These are phyloP conservation scores for Aspergillus sp. DNA, from an alignment of 2,329 filamentous ascomycete genomes.

Conservation along the genomic window DNA sequence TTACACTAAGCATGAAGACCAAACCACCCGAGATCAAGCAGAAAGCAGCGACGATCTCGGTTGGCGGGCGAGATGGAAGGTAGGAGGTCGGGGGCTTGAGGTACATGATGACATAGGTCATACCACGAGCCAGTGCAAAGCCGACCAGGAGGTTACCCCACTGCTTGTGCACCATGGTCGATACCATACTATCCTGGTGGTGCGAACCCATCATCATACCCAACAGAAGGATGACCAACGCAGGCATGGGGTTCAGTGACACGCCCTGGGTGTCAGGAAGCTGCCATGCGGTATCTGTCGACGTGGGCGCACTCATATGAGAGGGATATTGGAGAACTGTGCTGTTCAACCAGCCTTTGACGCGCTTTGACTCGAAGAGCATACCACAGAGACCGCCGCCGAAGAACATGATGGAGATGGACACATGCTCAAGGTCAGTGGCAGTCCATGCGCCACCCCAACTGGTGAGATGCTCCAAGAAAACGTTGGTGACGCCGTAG, in stretches of 20 bases:
- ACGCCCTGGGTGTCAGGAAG: slow-evolving; percentile 69
- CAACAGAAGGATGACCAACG: slow-evolving; percentile 79
- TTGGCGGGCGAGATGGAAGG: slow-evolving; percentile 80
- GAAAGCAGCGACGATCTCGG: slow-evolving; percentile 84
- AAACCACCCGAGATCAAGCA: slow-evolving; percentile 84
- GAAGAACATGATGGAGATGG: slow-evolving; percentile 91
- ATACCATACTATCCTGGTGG: slow-evolving; percentile 78
- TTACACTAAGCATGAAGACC: slow-evolving; percentile 87
- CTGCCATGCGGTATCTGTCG: slow-evolving; percentile 55
- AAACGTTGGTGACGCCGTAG: slow-evolving; percentile 88
- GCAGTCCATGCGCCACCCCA: slow-evolving; percentile 72
- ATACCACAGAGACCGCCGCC: slow-evolving; percentile 87
- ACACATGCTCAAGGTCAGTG: slow-evolving; percentile 85
- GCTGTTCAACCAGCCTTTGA: slow-evolving; percentile 61
- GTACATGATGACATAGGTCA: slow-evolving; percentile 80
- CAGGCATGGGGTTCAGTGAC: slow-evolving; percentile 86
- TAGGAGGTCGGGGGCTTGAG: slow-evolving; percentile 78
- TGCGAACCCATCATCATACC: slow-evolving; percentile 96
- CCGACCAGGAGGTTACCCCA: slow-evolving; percentile 86
- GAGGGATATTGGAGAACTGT: slow-evolving; percentile 47
- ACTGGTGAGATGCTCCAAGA: slow-evolving; percentile 81
- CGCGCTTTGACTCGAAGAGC: slow-evolving; percentile 73
- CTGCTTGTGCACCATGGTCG: slow-evolving; percentile 89
- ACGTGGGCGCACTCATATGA: slow-evolving; percentile 35
- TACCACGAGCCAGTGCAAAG: slow-evolving; percentile 73